Percentiles rank a stretch among this genome's conserved stretches.
These are phyloP conservation scores for Pulicaria dysenterica DNA, from an alignment of 129 eudicot species.

Conservation along the genomic window DNA sequence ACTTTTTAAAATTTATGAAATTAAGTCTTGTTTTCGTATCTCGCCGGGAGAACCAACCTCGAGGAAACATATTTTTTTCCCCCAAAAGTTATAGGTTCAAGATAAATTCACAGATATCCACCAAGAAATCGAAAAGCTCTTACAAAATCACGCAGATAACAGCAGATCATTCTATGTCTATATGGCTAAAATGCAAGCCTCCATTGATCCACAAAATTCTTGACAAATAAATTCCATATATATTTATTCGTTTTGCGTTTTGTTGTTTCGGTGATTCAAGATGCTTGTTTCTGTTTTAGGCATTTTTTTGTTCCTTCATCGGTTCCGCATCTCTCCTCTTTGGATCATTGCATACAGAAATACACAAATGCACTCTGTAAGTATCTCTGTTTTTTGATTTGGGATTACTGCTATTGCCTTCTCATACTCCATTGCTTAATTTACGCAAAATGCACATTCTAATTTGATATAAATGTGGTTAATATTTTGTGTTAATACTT, in stretches of 20 bases:
- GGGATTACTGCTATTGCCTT: neutral
- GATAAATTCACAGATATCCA: constrained; percentile 22
- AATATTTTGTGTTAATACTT: neutral
- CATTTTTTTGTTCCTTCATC: constrained; percentile 10
- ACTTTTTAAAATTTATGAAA: too few relatives aligned
- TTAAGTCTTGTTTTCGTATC: neutral
- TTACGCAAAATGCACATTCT: neutral
- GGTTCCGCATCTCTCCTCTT: constrained; percentile 12
- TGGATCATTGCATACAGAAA: constrained; percentile 18
- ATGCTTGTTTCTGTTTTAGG: constrained; percentile 31
- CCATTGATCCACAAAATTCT: constrained; percentile 29
- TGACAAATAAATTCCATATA: constrained; percentile 18
- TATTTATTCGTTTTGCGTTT: constrained; percentile 5
- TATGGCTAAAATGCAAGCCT: neutral
- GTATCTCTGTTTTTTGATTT: constrained; percentile 12
- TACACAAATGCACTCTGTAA: constrained; percentile 21
- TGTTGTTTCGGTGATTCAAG: constrained; percentile 21
- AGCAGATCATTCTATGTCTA: constrained; percentile 9
- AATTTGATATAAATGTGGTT: constrained; percentile 10
- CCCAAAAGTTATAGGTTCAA: constrained; percentile 8
- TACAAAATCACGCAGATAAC: constrained; percentile 15
- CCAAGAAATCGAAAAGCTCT: constrained; percentile 20
- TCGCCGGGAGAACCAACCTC: constrained; percentile 29
- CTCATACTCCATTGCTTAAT: neutral
- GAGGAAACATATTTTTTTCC: constrained; percentile 14